Evolutionary conservation across 148 eudicot genomes (phyloP), one percentile per base, ranked within the genome.

Genomic region (Dysphania ambrosioides): DNA sequence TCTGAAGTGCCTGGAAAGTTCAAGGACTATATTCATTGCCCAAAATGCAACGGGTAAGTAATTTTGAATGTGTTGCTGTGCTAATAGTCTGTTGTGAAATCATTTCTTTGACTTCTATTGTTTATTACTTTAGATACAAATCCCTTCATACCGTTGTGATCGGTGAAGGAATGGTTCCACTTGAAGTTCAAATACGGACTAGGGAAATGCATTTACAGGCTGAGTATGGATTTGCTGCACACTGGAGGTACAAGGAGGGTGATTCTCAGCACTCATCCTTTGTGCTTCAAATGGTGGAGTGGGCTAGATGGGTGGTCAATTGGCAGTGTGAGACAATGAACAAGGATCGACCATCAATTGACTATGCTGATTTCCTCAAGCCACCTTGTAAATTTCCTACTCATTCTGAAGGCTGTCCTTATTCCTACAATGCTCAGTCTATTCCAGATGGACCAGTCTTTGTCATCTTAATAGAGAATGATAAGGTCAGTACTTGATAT

Each of bases 191-290:
- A 79, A 92, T 95, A 68, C 89, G 99, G 51, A 95, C 99, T 18
- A 89, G 81, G 61, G 93, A 92, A 80, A 95, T 92, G 99, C 97
- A 95, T 81, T 75, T 85, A 55, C 97, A 90, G 73, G 97, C 97
- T 15, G 97, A 95, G 84, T 90, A 76, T 82, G 99, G 97, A 35
- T 80, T 92, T 83, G 99, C 99, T 29, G 99, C 99, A 51, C 99
- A 95, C 62, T 95, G 97, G 99, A 88, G 97, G 80, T 95, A 90
- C 82, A 95, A 95, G 75, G 99, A 95, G 78, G 96, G 92, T 68
- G 96, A 89, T 44, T 88, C 91, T 59, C 75, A 86, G 82, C 86
- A 86, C 78, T 83, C 92, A 11, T 88, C 96, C 36, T 95, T 87
- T 73, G 89, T 95, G 67, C 92, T 90, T 77, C 97, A 92, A 82